Percentiles rank a stretch among this genome's conserved stretches.
Conservation (phyloP, 441 rosid species). For the Erodium trifolium region DNA sequence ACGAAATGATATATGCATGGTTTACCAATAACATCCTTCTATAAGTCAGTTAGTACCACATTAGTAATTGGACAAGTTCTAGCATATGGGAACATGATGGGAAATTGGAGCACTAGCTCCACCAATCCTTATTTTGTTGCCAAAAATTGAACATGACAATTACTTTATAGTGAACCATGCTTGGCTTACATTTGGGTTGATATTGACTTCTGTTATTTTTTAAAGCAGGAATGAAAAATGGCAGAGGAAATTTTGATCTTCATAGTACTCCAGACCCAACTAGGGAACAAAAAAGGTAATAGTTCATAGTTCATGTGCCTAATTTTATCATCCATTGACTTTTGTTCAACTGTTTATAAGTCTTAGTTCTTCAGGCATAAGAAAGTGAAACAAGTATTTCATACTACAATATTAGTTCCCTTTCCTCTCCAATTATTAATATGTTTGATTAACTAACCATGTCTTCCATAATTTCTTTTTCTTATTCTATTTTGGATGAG, state of each 20-base stretch:
- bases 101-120: not conserved
- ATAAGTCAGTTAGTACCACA: not conserved
- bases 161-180: not conserved
- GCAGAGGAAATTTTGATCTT: constrained; percentile 28
- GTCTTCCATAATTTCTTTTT: not conserved
- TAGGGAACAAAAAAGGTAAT: constrained; percentile 48
- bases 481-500: constrained; percentile 3
- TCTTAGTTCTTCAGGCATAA: too few relatives aligned
- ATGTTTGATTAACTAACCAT: constrained; percentile 10
- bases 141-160: not conserved
- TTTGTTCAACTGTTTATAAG: not conserved
- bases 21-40: not conserved
- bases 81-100: not conserved
- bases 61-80: not conserved
- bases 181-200: not conserved
- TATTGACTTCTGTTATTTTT: not conserved
- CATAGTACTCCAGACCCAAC: constrained; percentile 26
- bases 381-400: not conserved
- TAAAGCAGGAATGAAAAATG: constrained; percentile 34
- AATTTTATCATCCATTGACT: not conserved
- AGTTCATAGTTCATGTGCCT: too few relatives aligned
- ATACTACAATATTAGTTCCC: not conserved
- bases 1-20: not conserved
- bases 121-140: not conserved
- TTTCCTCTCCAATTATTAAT: not conserved